A percentile compares a stretch with the other conserved stretches of the same genome.
Conservation (phyloP, 345 rosid genomes). For the Eucalyptus polyanthemos region DNA sequence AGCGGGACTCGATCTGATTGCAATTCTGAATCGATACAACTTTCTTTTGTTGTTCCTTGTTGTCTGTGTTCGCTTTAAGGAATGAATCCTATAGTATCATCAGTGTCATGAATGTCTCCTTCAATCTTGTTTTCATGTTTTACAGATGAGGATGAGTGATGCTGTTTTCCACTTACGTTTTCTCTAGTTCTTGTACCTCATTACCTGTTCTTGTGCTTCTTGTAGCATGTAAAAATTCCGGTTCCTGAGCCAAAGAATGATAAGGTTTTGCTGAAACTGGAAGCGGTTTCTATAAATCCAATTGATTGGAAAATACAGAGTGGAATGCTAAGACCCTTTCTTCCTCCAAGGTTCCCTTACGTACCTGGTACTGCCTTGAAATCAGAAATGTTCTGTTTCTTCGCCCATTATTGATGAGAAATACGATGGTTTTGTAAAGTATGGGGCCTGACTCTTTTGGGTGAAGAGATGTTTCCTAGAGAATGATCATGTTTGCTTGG, state of each 20-base stretch:
- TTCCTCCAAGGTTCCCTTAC: constrained; percentile 9
- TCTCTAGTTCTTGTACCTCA: background rate
- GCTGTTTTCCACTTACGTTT: background rate
- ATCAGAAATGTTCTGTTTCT: background rate
- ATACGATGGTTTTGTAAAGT: background rate
- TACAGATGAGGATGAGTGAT: background rate
- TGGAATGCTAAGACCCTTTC: background rate
- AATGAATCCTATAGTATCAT: background rate
- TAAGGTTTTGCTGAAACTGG: background rate
- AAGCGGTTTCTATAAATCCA: background rate
- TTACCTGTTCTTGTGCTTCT: background rate
- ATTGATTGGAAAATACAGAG: constrained; percentile 1
- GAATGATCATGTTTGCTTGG: background rate
- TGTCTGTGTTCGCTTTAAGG: background rate
- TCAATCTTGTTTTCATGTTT: background rate
- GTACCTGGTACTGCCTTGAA: background rate
- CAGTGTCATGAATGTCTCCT: background rate
- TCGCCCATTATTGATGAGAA: background rate
- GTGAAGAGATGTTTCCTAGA: background rate
- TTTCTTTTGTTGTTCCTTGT: background rate
- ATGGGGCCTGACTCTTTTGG: background rate
- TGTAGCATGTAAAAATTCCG: background rate
- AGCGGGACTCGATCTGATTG: background rate
- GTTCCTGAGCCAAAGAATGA: background rate
- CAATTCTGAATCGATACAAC: background rate